Conservation (phyloP, 306 rosid species). For the Dryas drummondii region DNA sequence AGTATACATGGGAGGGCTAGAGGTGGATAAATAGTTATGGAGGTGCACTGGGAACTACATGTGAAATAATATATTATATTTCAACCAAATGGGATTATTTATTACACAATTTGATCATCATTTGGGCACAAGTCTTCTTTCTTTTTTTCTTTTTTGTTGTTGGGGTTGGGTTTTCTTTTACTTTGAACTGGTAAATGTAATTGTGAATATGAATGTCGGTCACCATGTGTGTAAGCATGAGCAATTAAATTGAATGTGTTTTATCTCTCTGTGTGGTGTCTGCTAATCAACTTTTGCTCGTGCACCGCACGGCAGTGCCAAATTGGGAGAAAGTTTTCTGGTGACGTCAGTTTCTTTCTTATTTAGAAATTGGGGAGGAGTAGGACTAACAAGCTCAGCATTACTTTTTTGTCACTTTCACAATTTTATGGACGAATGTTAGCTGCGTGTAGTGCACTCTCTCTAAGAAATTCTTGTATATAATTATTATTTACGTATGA, state of each 20-base stretch:
- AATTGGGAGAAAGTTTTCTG: neutral
- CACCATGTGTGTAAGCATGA: neutral
- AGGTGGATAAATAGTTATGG: constrained; percentile 23
- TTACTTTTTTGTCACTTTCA: neutral
- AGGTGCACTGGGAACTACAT: constrained; percentile 23
- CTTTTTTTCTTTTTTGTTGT: neutral
- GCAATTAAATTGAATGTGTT: neutral
- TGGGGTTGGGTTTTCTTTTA: too few species aligned
- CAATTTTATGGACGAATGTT: neutral
- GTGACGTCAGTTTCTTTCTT: constrained; percentile 21
- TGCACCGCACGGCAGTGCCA: constrained; percentile 30
- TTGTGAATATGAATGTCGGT: neutral
- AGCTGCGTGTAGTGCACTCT: constrained; percentile 6
- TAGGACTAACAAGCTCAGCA: neutral
- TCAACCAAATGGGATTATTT: constrained; percentile 14
- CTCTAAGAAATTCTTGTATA: too few species aligned
- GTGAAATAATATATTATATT: constrained; percentile 1
- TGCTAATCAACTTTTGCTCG: constrained; percentile 1
- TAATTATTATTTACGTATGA: too few species aligned
- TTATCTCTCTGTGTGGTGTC: neutral
- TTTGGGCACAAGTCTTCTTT: neutral
- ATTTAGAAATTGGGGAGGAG: constrained; percentile 1
- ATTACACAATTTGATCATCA: neutral
- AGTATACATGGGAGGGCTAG: too few species aligned
- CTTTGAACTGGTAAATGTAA: neutral